Base-by-base conservation (phyloP, 176 grass and related monocot species). In the Eremochloa ophiuroides region DNA sequence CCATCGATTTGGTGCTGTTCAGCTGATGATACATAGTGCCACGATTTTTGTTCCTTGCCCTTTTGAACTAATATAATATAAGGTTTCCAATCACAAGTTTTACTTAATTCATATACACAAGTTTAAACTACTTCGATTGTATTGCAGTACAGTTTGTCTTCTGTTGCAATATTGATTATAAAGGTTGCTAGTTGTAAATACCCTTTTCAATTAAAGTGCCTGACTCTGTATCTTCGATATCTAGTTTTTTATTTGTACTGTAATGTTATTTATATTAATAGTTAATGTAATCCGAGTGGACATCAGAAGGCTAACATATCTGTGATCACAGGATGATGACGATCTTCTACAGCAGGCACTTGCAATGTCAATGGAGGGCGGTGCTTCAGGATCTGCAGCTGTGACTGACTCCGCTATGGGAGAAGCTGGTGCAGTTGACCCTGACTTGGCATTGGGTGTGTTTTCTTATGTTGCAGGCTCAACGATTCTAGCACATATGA, bases 281-380 rank as follows among this genome's bases (percentile, higher is more conserved):
- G n/a, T 27, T 69, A 41, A 12, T 66, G n/a, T 18, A 42, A 27
- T 60, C 33, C 35, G 42, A n/a, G 40, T 58, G 34, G 27, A 71
- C 44, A 30, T 46, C 33, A 43, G 67, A 58, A 74, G 15, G 2
- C 73, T 80, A 82, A 87, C 82, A 42, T 82, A 78, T 7, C 66
- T 87, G 42, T 82, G 20, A 39, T 83, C 27, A 33, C 88, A 99
- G 93, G 93, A 88, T 40, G 87, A 89, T 74, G 89, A 99, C n/a
- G 87, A 81, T 73, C 77, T 99, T 33, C 83, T 99, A 67, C 85
- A 96, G 63, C 85, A 96, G 79, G 93, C 97, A 67, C 91, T 99
- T 59, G 93, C 97, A 8, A 92, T 99, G 93, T 99, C 93, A 64
- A 90, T 99, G 93, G 91, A 96, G 69, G 87, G 80, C 41, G 82